A percentile compares a stretch with the other conserved stretches of the same genome.
Evolutionary conservation across 495 filamentous ascomycete genomes (phyloP).

Genomic region (Hypoxylon lienhwacheense): DNA sequence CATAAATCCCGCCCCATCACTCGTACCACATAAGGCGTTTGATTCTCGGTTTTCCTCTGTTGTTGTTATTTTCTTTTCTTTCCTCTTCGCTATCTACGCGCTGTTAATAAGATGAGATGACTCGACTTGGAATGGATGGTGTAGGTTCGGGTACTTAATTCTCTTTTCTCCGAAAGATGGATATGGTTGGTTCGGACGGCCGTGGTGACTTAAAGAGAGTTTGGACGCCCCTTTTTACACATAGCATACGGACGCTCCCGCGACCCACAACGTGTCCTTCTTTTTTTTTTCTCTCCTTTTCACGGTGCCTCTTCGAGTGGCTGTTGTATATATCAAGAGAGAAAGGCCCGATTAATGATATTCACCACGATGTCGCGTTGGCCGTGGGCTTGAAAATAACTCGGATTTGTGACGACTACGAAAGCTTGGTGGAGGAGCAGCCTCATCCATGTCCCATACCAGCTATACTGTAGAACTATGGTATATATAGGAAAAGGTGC

Average conservation of each 20-base stretch:
- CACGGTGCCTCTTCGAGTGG: slow-evolving; percentile 12
- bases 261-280: slow-evolving; percentile 1
- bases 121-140: slow-evolving; percentile 7
- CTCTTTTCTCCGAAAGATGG: background rate
- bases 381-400: slow-evolving; percentile 5
- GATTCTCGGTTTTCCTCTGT: slow-evolving; percentile 2
- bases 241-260: slow-evolving; percentile 9
- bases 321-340: slow-evolving; percentile 31
- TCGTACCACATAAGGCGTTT: slow-evolving; percentile 33
- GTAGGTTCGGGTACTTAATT: slow-evolving; percentile 4
- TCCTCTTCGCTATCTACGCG: slow-evolving; percentile 7
- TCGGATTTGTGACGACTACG: background rate
- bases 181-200: slow-evolving; percentile 9
- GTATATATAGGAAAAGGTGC: too few species aligned
- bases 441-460: background rate
- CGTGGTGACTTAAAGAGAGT: slow-evolving; percentile 1
- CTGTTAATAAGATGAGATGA: slow-evolving; percentile 27
- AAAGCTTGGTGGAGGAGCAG: background rate
- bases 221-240: background rate
- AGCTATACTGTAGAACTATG: too few species aligned
- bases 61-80: background rate
- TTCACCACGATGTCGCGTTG: slow-evolving; percentile 9
- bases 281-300: too few species aligned
- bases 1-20: background rate
- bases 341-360: slow-evolving; percentile 29